Evolutionary conservation across 306 rosid genomes (phyloP), one percentile per base, ranked within the genome.

Genomic region (Pyrus bretschneideri): DNA sequence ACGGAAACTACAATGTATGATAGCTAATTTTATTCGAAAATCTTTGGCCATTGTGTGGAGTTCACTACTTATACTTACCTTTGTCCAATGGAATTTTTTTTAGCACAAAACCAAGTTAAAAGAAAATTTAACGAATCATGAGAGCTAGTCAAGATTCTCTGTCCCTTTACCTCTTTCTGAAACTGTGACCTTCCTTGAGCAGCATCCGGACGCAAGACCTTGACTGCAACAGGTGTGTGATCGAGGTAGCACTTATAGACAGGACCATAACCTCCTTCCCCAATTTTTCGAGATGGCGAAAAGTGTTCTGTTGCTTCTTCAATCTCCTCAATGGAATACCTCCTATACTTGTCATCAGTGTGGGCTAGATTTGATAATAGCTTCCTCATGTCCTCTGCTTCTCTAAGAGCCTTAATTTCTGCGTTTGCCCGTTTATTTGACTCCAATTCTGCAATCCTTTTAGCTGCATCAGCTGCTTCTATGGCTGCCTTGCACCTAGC

Each of bases 181-280:
- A 95, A 95, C 73, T 95, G 97, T 70, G 87, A 59, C 84, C 90
- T 88, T 51, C 95, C 95, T 77, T 90, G 92, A 71, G 95, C 85
- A 60, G 92, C 95, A 67, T 90, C 95, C 0, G 92, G 90, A 23
- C 98, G 88, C 33, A 95, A 83, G 80, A 91, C 93, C 89, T 95
- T 95, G 44, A 90, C 97, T 1, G 99, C 99, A 40, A 82, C 99
- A 1, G 86, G 81, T 38, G 98, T 95, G 79, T 92, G 93, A 85
- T 95, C 91, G 38, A 95, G 97, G 65, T 73, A 87, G 72, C 95
- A 90, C 70, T 46, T 78, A 70, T 33, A 90, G 52, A 92, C 99
- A 6, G 97, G 97, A 23, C 99, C 99, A 77, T 95, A 95, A 23
- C 97, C 97, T 44, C 99, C 98, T 85, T 95, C 98, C 55, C 99